Evolutionary conservation across 1,284 basidiomycete species (phyloP), one percentile per base, ranked within the genome.

Genomic region (Puccinia hordei): DNA sequence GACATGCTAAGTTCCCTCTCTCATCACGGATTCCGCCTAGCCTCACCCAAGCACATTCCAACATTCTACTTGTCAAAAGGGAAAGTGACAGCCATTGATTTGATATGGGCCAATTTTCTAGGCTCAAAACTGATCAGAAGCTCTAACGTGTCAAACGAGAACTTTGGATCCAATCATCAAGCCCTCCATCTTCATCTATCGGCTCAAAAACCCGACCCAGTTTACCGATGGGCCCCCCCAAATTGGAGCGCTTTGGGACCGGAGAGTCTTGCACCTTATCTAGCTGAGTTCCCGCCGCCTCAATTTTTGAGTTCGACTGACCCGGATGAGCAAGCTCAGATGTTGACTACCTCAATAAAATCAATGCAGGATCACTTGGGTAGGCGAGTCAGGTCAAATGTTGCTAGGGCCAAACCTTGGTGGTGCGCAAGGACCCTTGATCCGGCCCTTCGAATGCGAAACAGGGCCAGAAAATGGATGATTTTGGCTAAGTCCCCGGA

Each of bases 401-500:
- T 10, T 0, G 17, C 17, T 12, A 73, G 38, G 38, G 30, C 30
- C 10, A 73, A 73, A 33, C 24, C 27, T 17, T 73, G 71, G 71
- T 73, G 71, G 71, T 46, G 51, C 53, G 22, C 57, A 27, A 33
- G 38, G 12, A 38, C 35, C 2, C 71, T 73, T 6, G 53, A 73
- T 30, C 71, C 71, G 10, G 33, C 57, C 10, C 1, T 73, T 1
- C 49, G 41, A n/a, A 41, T 30, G 9, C 4, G 51, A 2, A 73
- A 73, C 24, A 30, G 71, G 13, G 71, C 71, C 8, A 22, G 71
- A 17, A 49, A 51, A 38, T 73, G 71, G 71, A 53, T 73, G 53
- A 27, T 73, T 3, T 24, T 35, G 6, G 35, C 71, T 22, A 57
- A 57, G 19, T 57, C 53, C 2, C 49, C 71, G 1, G 57, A 61